phyloP scores from a whole-genome alignment of 202 grass and related monocot species.

The Hordeum pubiflorum region DNA sequence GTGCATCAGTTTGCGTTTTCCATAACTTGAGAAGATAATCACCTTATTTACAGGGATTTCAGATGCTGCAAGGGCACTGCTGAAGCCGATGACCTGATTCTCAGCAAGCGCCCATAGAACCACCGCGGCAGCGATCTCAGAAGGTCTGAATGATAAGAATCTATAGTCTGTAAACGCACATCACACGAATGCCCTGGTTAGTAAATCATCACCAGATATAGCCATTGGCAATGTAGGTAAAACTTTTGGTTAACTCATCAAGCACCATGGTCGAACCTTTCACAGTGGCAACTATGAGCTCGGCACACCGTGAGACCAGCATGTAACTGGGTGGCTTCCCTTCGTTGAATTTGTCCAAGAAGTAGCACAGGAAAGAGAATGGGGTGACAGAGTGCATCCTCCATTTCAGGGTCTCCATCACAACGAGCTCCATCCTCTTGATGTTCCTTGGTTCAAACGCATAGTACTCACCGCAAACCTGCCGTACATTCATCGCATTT shows the following conservation, averaged over 20 bases:
- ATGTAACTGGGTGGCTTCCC: conserved; percentile 37
- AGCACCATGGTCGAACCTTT: conserved; percentile 46
- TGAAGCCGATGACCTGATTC: conserved; percentile 28
- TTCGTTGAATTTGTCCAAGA: conserved; percentile 52
- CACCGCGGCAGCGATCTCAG: conserved; percentile 66
- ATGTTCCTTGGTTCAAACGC: conserved; percentile 53
- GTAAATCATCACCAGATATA: conserved; percentile 8
- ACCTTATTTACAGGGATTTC: conserved; percentile 73
- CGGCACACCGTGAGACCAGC: conserved; percentile 30
- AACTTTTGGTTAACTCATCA: neutral
- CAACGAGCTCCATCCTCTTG: conserved; percentile 65
- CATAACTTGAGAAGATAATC: neutral
- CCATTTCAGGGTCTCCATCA: conserved; percentile 53
- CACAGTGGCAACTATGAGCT: conserved; percentile 49
- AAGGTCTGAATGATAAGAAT: conserved; percentile 73
- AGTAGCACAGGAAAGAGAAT: conserved; percentile 71
- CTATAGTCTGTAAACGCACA: conserved; percentile 42
- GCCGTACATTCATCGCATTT: neutral
- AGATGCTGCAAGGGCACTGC: conserved; percentile 31
- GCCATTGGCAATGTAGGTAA: conserved; percentile 19
- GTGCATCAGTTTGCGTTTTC: neutral
- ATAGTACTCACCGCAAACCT: conserved; percentile 39
- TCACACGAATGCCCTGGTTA: conserved; percentile 12
- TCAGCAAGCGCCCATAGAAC: conserved; percentile 42
- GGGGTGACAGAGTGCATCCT: conserved; percentile 80